Base-by-base conservation (phyloP, 1,284 basidiomycete genomes). In the Naganishia albida region DNA sequence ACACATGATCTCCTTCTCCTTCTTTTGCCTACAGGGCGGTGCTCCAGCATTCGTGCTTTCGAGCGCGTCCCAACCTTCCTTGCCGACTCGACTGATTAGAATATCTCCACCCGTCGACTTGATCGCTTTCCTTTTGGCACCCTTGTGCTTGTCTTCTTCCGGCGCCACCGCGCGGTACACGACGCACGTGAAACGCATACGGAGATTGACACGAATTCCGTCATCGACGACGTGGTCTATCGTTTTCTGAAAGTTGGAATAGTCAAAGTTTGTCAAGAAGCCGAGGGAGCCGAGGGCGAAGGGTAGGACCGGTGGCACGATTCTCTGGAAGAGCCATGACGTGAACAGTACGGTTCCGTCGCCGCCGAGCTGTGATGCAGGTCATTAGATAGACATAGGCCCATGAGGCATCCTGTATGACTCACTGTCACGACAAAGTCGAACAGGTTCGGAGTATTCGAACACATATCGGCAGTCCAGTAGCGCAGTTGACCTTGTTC, bases 321-420 rank as follows among this genome's bases (percentile, higher is more conserved):
- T 93, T 69, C 88, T 87, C 77, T 99, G 96, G 83, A 99, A 99
- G 40, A 99, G 83, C 96, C 96, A 99, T 3, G 96, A 99, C 6
- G 96, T 97, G 81, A 98, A 99, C 23, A 99, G 85, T 1, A 99
- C 95, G 0, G 96, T 99, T 13, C 96, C 96, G 76, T 99, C 96
- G 18, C 96, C 96, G 51, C 96, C 96, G 67, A 96, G 88, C 89
- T 94, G 71, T 64, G 50, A 43, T 42, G 40, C 26, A 10, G 18
- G 4, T 38, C 28, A 8, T 42, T 1, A 53, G 38, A 10, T n/a
- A 7, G 26, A 2, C 7, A 15, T 12, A 34, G 23, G 13, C 7
- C 25, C 1, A 7, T 40, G 28, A 0, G 0, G 64, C n/a, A 42
- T 63, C 34, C 28, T 30, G 44, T 49, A 15, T 34, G 0, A 82